Conservation (phyloP, 306 rosid genomes). For the Quercus ilex region DNA sequence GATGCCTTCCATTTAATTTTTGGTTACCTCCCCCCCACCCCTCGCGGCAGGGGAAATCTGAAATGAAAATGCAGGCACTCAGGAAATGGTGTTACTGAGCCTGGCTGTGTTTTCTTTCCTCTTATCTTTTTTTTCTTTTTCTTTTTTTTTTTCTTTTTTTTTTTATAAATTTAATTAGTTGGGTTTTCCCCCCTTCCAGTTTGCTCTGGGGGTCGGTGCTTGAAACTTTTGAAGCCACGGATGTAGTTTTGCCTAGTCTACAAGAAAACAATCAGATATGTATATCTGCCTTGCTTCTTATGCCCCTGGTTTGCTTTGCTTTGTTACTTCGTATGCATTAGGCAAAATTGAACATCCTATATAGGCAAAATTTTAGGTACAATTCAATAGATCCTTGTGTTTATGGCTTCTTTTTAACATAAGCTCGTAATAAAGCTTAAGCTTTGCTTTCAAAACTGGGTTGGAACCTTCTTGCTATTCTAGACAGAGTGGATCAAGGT, state of each 20-base stretch:
- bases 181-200: no score
- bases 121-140: not conserved
- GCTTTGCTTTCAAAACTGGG: no score
- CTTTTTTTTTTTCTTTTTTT: no score
- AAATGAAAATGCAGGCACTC: not conserved
- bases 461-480: no score
- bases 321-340: not conserved
- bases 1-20: constrained; percentile 15
- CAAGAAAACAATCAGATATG: not conserved
- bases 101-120: not conserved
- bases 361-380: no score
- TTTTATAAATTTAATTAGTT: no score
- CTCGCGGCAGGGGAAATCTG: not conserved
- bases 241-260: not conserved
- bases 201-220: not conserved
- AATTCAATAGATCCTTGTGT: no score
- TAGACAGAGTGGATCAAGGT: no score
- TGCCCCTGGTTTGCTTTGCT: not conserved
- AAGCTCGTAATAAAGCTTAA: no score
- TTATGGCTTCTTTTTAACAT: not conserved
- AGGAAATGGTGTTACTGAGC: not conserved
- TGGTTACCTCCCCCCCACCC: not conserved
- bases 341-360: not conserved
- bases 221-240: not conserved
- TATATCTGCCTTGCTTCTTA: not conserved